Conservation (phyloP, 495 filamentous ascomycete genomes). For the Podospora sp. region DNA sequence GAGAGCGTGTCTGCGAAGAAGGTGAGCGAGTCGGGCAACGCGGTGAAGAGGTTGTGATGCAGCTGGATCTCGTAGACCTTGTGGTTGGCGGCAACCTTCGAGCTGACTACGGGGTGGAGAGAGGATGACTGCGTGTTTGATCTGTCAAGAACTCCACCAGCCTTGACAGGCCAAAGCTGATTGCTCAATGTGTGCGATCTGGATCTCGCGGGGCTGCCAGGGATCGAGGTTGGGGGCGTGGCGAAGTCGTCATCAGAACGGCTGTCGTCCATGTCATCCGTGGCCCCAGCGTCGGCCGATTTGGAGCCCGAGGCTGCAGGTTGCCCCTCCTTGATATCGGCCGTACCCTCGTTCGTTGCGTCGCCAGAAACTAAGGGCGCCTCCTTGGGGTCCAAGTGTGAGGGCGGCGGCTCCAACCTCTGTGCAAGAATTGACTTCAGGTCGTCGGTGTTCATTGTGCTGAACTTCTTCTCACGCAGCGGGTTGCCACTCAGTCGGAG, state of each 20-base stretch:
- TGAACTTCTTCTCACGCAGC: slow-evolving; percentile 79
- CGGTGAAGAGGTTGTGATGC: slow-evolving; percentile 72
- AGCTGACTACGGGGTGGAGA: slow-evolving; percentile 55
- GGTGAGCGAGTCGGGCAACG: slow-evolving; percentile 67
- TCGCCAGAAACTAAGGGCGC: slow-evolving; percentile 1
- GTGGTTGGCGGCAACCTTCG: slow-evolving; percentile 51
- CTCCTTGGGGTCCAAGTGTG: slow-evolving; percentile 24
- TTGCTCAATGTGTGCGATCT: slow-evolving; percentile 45
- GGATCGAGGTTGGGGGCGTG: slow-evolving; percentile 54
- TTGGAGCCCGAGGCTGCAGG: neutral
- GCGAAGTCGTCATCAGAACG: slow-evolving; percentile 70
- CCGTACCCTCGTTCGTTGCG: neutral
- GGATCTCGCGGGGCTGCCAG: slow-evolving; percentile 45
- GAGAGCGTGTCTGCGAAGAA: slow-evolving; percentile 70
- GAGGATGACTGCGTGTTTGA: slow-evolving; percentile 64
- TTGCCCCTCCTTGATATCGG: neutral
- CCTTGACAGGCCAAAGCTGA: slow-evolving; percentile 63
- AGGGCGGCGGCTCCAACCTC: slow-evolving; percentile 62
- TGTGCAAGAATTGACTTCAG: slow-evolving; percentile 75
- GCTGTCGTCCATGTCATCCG: slow-evolving; percentile 44
- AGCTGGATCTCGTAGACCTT: slow-evolving; percentile 61
- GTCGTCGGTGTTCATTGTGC: slow-evolving; percentile 76
- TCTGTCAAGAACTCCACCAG: slow-evolving; percentile 72
- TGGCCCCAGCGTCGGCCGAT: slow-evolving; percentile 16
- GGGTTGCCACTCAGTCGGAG: slow-evolving; percentile 84